Evolutionary conservation across 1,284 basidiomycete species (phyloP).

Genomic region (Coniferiporia sulphurascens): DNA sequence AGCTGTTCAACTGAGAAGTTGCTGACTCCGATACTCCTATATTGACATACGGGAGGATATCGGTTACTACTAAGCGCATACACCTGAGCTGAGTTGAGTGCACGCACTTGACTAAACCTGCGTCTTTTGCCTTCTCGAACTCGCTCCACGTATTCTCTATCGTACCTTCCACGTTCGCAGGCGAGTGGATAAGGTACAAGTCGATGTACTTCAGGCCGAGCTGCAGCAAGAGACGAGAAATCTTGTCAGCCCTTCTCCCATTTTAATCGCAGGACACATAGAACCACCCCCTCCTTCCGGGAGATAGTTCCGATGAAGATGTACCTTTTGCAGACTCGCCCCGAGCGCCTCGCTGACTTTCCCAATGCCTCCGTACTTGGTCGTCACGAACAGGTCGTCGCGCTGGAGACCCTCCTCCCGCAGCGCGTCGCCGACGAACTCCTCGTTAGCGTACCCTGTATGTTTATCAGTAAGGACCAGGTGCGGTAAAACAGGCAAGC

Average conservation of each 20-base stretch:
- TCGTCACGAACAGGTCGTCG: slow-evolving; percentile 51
- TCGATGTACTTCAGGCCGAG: slow-evolving; percentile 67
- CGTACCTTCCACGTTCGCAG: slow-evolving; percentile 39
- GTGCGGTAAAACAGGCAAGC: slow-evolving; percentile 15
- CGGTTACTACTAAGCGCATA: neutral
- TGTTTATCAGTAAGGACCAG: neutral
- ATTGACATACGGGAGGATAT: neutral
- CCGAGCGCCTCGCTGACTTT: slow-evolving; percentile 33
- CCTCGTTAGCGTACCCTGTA: slow-evolving; percentile 48
- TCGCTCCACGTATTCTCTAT: slow-evolving; percentile 57
- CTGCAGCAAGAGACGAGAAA: slow-evolving; percentile 29
- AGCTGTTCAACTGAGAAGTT: slow-evolving; percentile 65
- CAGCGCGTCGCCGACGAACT: slow-evolving; percentile 47
- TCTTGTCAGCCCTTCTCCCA: neutral
- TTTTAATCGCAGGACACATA: neutral
- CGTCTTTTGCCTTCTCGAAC: slow-evolving; percentile 59
- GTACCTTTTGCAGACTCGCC: slow-evolving; percentile 37
- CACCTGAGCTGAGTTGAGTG: neutral
- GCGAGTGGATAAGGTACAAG: slow-evolving; percentile 66
- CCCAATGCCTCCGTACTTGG: slow-evolving; percentile 47
- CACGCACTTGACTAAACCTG: slow-evolving; percentile 54
- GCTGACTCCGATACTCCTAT: slow-evolving; percentile 76
- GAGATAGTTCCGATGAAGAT: too few species aligned
- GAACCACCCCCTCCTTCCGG: neutral
- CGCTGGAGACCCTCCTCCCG: slow-evolving; percentile 44